Evolutionary conservation across 2,329 filamentous ascomycete genomes (phyloP).

Genomic region (Pseudodiploospora longispora): DNA sequence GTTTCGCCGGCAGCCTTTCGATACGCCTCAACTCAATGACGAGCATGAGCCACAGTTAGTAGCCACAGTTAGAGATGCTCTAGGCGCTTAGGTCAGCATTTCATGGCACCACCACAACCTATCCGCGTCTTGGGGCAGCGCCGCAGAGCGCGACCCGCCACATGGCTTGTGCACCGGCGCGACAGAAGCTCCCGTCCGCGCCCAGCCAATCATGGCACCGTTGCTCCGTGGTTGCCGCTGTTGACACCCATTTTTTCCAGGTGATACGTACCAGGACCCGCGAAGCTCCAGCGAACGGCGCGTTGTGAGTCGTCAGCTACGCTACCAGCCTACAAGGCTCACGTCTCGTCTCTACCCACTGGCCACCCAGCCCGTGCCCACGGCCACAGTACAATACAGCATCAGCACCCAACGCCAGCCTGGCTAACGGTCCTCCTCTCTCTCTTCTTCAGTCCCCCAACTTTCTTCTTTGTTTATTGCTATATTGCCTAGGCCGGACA

Average conservation of each 20-base stretch:
- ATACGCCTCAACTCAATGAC: no score
- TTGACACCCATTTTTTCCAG: slow-evolving; percentile 30
- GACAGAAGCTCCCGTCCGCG: slow-evolving; percentile 8
- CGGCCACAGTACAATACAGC: slow-evolving; percentile 6
- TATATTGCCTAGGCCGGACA: no score
- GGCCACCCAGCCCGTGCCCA: slow-evolving; percentile 8
- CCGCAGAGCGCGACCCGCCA: slow-evolving; percentile 18
- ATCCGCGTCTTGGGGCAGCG: neutral
- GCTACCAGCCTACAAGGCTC: neutral
- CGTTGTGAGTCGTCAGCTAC: slow-evolving; percentile 13
- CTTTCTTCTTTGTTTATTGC: neutral
- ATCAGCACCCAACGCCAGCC: slow-evolving; percentile 5
- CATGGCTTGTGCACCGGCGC: slow-evolving; percentile 15
- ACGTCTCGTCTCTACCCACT: slow-evolving; percentile 9
- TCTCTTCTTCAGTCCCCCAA: slow-evolving; percentile 3
- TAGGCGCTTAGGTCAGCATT: slow-evolving; percentile 4
- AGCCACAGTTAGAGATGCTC: slow-evolving; percentile 5
- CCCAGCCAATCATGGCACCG: slow-evolving; percentile 36
- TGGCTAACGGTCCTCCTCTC: slow-evolving; percentile 8
- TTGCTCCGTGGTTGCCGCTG: slow-evolving; percentile 51
- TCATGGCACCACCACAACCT: slow-evolving; percentile 1
- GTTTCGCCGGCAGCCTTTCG: slow-evolving; percentile 14
- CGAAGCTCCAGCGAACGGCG: slow-evolving; percentile 12
- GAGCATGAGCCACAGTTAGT: slow-evolving; percentile 3
- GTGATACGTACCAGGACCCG: slow-evolving; percentile 14